Base-by-base conservation (phyloP, 1,284 basidiomycete species). In the Microbotryum scabiosae region DNA sequence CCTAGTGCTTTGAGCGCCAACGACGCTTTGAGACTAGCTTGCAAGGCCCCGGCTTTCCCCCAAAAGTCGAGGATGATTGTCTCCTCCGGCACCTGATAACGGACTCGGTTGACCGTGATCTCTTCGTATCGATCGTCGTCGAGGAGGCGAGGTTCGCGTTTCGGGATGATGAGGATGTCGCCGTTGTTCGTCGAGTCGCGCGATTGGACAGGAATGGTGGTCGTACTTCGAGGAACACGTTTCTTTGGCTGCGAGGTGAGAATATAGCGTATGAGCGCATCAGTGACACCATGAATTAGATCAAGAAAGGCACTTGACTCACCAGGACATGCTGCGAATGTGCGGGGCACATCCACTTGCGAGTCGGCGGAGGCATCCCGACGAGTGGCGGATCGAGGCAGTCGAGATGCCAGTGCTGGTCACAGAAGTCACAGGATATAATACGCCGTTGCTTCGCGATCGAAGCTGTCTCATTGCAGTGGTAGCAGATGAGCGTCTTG, bases 261-360 rank as follows among this genome's bases (percentile, higher is more conserved):
- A 0, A 12, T 16, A 57, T 16, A 46, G 10, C 10, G 51, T 4
- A 60, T 64, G 64, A n/a, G 69, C 51, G 5, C 69, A 68, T 28
- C 68, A 56, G 36, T 64, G 65, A 30, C 30, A 30, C 30, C 9
- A 6, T 30, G 8, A 30, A 72, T 36, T 16, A 59, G 61, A 44
- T 64, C 63, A 25, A 28, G 10, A 65, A 70, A 26, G 44, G 26
- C 14, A 48, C n/a, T 60, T 5, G 50, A 59, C 70, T 60, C 32
- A 70, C 71, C 64, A 88, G 75, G 61, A 87, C 80, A 65, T 85
- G 84, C 64, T 94, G 89, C 30, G 85, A 85, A 74, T 98, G 94
- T 71, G 92, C 90, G 2, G 96, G 96, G 76, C 94, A 99, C 90
- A 94, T 97, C 94, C 96, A 99, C 76, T 93, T 96, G 77, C 86